Evolutionary conservation across 2,329 filamentous ascomycete species (phyloP), one percentile per base, ranked within the genome.

Genomic region (Arthrobotrys sinensis): DNA sequence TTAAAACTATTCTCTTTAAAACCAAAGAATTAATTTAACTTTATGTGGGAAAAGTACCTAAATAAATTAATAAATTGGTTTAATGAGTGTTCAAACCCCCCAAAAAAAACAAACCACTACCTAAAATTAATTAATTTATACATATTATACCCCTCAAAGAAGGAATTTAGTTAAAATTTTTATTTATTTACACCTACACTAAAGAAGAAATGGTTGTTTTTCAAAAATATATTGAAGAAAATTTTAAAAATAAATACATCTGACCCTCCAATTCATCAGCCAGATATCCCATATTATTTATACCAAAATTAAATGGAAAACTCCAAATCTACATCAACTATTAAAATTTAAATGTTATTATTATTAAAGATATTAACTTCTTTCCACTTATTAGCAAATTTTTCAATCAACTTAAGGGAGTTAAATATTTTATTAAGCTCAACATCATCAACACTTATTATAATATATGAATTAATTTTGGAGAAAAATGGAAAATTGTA

Each of bases 391-490:
- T n/a, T n/a, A 66, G 28, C 7, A 24, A 50, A 63, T 63, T 21
- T 16, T 63, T 63, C 5, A 21, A 63, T n/a, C 11, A 32, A 34
- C 16, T 65, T 8, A 11, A 50, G 52, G 60, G 32, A 16, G 34
- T 21, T 24, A 50, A 16, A 11, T n/a, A 34, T 34, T 64, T 64
- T 48, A 64, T 53, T 40, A 52, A 52, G 53, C 50, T 66, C 5
- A 24, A 66, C 38, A 24, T 62, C 19, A 69, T 69, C 24, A 52
- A 14, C 21, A 60, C 11, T n/a, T 63, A 60, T 24, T 52, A 40
- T 64, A 63, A 64, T 32, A 21, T 67, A 7, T 14, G 32, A 53
- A 67, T 53, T 43, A 53, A 34, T 10, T 7, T 14, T 19, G 19
- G 43, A 24, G 4, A 53, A 38, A 38, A 34, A 55, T 67, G 12